Evolutionary conservation across 805 yeast genomes (phyloP), one percentile per base, ranked within the genome.

Genomic region (Yamadazyma laniorum): DNA sequence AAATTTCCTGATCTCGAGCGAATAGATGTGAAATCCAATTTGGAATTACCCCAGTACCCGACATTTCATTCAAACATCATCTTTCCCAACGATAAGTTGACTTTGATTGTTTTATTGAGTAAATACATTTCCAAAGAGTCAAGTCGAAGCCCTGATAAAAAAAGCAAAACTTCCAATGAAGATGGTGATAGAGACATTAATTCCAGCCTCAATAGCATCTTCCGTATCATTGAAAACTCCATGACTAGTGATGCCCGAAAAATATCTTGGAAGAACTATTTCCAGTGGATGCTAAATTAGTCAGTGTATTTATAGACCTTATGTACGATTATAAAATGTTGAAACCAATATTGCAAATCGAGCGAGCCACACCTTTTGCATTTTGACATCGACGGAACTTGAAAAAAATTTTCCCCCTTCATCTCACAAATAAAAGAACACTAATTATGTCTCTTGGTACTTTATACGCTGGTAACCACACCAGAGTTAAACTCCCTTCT

Each of bases 401-500:
- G 23, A 9, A 21, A 21, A 25, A 21, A 25, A 17, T 15, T 19
- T 33, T 17, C 25, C 16, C 7, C 13, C 12, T 26, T 26, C 13
- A 13, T 26, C 29, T 21, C 23, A 21, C 9, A 7, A 7, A 21
- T 7, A 7, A 21, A 21, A 21, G 23, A 21, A 21, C 23, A 6
- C 23, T 15, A 25, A 18, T 25, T 9, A 35, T 35, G 39, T 35
- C 39, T 29, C 77, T 89, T 59, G 87, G 88, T 57, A 80, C 82
- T 50, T 65, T 82, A 53, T 83, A 71, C 66, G 68, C 75, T 43
- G 50, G 50, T 44, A 50, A 50, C 45, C 49, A 50, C 6, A 51
- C 58, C 47, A 56, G 74, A 50, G 53, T 53, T 13, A 39, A 55
- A 33, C 48, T 61, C 22, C 58, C 70, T 25, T 63, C 65, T 45